A percentile compares a stretch with the other conserved stretches of the same genome.
phyloP scores from a whole-genome alignment of 2,329 filamentous ascomycete species.

The Aciculosporium take region DNA sequence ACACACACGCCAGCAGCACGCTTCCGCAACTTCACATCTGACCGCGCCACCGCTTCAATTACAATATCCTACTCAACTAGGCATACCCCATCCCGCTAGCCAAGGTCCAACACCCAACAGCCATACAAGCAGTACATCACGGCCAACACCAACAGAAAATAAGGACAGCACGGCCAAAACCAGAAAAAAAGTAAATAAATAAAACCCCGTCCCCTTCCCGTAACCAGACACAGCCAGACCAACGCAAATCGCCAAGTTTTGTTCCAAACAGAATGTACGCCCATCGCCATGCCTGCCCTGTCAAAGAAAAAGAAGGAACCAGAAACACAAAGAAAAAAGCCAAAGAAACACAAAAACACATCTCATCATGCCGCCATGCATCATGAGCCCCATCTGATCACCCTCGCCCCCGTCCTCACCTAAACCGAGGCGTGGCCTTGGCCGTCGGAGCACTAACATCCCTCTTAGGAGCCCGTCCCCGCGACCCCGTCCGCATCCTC shows the following conservation, averaged over 20 bases:
- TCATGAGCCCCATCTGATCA: background rate
- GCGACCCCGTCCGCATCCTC: conserved; percentile 26
- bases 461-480: conserved; percentile 20
- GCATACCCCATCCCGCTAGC: no score
- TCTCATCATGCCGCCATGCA: background rate
- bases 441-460: conserved; percentile 34
- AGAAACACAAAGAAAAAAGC: background rate
- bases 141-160: no score
- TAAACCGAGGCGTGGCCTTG: conserved; percentile 6
- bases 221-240: background rate
- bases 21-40: no score
- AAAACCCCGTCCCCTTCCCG: no score
- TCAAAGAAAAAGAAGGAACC: background rate
- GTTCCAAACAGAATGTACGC: conserved; percentile 2
- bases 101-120: no score
- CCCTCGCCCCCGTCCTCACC: background rate
- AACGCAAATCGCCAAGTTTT: no score
- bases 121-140: no score
- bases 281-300: conserved; percentile 6
- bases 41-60: no score
- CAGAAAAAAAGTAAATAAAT: no score
- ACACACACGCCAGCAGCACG: no score
- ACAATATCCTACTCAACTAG: no score
- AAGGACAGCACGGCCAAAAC: no score
- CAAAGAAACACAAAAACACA: background rate